Evolutionary conservation across 2,329 filamentous ascomycete species (phyloP).

Genomic region (Thielaviopsis punctulata): DNA sequence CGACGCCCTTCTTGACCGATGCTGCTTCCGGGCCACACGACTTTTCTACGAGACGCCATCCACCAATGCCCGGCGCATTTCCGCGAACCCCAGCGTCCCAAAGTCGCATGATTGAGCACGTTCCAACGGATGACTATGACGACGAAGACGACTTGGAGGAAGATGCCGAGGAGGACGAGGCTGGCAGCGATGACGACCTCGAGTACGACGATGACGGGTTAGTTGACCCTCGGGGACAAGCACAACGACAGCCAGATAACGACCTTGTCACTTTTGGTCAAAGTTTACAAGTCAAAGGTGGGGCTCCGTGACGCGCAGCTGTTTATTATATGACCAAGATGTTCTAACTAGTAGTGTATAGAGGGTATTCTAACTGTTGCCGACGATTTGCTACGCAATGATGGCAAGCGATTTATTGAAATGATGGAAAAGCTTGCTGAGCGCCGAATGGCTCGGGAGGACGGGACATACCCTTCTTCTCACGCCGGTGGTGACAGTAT

Average conservation of each 20-base stretch:
- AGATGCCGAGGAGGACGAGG: conserved; percentile 35
- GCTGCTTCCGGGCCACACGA: conserved; percentile 31
- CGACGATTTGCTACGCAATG: conserved; percentile 95
- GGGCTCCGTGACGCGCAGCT: conserved; percentile 17
- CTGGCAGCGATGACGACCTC: conserved; percentile 33
- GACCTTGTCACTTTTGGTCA: conserved; percentile 98
- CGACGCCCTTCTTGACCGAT: conserved; percentile 8
- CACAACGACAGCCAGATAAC: conserved; percentile 41
- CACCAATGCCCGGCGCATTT: conserved; percentile 40
- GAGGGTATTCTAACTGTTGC: conserved; percentile 89
- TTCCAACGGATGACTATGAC: conserved; percentile 36
- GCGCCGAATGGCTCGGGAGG: conserved; percentile 89
- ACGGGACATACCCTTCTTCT: conserved; percentile 32
- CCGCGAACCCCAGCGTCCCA: conserved; percentile 52
- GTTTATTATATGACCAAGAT: too few species aligned
- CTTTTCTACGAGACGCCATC: conserved; percentile 40
- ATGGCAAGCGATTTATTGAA: conserved; percentile 98
- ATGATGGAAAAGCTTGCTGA: conserved; percentile 99
- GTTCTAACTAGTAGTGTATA: conserved; percentile 25
- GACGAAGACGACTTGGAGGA: conserved; percentile 36
- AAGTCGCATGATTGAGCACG: conserved; percentile 54
- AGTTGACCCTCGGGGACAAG: conserved; percentile 37
- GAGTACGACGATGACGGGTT: conserved; percentile 49
- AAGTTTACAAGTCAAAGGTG: conserved; percentile 83
- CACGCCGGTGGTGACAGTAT: background rate